Conservation (phyloP, 2,329 filamentous ascomycete genomes). For the Fusarium succisae region DNA sequence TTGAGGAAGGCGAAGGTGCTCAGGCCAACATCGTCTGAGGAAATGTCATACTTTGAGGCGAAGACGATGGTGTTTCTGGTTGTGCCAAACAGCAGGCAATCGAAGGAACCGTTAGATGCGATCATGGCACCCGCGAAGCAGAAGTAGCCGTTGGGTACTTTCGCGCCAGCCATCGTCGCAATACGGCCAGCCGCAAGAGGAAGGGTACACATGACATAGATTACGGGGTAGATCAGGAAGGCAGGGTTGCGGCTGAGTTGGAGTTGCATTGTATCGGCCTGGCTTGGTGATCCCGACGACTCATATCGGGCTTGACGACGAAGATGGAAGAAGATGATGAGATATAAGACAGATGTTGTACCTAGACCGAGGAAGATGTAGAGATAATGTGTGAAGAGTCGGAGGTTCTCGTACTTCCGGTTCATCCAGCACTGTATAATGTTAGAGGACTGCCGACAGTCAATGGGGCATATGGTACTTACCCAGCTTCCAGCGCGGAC, state of each 20-base stretch:
- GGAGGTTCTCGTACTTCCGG: constrained; percentile 60
- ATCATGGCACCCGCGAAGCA: constrained; percentile 68
- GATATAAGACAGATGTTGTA: constrained; percentile 52
- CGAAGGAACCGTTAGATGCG: constrained; percentile 64
- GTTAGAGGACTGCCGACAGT: background rate
- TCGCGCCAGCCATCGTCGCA: constrained; percentile 65
- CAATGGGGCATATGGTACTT: constrained; percentile 22
- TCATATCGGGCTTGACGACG: constrained; percentile 40
- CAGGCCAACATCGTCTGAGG: constrained; percentile 58
- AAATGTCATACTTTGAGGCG: constrained; percentile 46
- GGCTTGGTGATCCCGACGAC: constrained; percentile 9
- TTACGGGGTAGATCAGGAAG: constrained; percentile 73
- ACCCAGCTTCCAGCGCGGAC: constrained; percentile 73
- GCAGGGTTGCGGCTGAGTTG: constrained; percentile 55
- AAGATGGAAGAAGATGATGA: constrained; percentile 52
- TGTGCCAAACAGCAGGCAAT: constrained; percentile 62
- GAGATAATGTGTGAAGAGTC: constrained; percentile 70
- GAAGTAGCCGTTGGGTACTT: constrained; percentile 64
- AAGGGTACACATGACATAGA: constrained; percentile 75
- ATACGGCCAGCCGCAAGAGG: constrained; percentile 73
- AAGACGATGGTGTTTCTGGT: constrained; percentile 65
- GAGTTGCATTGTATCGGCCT: constrained; percentile 18
- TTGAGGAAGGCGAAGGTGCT: constrained; percentile 62
- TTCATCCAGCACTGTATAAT: constrained; percentile 69
- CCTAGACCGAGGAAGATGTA: constrained; percentile 65